Conservation (phyloP, 352 stramenopile species). For the Phytopythium chamaehyphon region DNA sequence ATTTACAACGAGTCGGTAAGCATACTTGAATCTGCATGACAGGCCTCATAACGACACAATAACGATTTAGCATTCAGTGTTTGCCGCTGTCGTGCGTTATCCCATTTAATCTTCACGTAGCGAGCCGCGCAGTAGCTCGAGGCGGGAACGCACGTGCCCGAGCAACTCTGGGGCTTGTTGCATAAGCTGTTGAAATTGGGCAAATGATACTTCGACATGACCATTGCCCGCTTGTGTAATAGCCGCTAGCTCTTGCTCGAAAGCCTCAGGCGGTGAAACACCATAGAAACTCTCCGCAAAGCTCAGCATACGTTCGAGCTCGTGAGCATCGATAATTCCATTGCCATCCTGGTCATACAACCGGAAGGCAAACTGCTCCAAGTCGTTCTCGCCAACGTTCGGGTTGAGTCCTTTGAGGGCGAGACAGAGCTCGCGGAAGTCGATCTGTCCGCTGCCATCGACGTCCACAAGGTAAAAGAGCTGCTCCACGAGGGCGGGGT, state of each 20-base stretch:
- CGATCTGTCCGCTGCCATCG: constrained; percentile 58
- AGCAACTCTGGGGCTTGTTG: constrained; percentile 35
- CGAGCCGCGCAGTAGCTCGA: constrained; percentile 50
- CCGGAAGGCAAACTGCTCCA: constrained; percentile 54
- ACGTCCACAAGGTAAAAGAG: constrained; percentile 58
- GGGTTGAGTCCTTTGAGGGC: constrained; percentile 49
- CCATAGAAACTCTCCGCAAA: constrained; percentile 54
- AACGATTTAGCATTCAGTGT: neutral
- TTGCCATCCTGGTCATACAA: constrained; percentile 67
- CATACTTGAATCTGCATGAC: neutral
- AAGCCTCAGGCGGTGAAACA: constrained; percentile 7
- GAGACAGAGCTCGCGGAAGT: constrained; percentile 72
- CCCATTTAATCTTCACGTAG: constrained; percentile 21
- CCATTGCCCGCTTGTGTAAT: constrained; percentile 10
- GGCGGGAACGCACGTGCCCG: constrained; percentile 37
- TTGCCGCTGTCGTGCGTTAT: neutral
- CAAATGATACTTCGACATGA: constrained; percentile 25
- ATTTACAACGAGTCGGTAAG: neutral
- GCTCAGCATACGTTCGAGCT: constrained; percentile 44
- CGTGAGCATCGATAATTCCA: constrained; percentile 39
- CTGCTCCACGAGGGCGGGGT: constrained; percentile 42
- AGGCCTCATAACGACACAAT: neutral
- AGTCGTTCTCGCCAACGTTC: constrained; percentile 23
- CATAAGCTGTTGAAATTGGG: constrained; percentile 39
- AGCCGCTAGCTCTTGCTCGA: constrained; percentile 22